Percentiles rank a stretch among this genome's conserved stretches.
Evolutionary conservation across 2,329 filamentous ascomycete species (phyloP).

Genomic region (Sporothrix dimorphospora): DNA sequence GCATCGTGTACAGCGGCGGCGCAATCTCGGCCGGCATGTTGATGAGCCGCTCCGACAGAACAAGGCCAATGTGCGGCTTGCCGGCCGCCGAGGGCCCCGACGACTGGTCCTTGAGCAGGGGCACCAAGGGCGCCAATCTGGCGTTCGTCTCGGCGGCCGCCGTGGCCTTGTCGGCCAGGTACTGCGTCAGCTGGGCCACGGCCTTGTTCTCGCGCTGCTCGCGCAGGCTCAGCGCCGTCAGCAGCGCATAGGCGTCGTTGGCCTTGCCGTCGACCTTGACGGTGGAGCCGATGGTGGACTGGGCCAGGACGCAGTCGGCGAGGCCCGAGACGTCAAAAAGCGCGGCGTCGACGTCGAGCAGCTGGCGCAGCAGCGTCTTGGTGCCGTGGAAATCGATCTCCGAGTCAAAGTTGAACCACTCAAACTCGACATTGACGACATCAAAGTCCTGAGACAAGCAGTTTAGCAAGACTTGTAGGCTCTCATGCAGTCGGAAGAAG

Average conservation of each 20-base stretch:
- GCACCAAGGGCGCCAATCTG: conserved; percentile 58
- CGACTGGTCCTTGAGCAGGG: conserved; percentile 54
- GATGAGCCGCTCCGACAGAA: conserved; percentile 91
- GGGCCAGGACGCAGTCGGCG: conserved; percentile 79
- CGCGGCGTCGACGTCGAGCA: conserved; percentile 85
- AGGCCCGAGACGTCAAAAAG: conserved; percentile 87
- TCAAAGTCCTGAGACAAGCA: conserved; percentile 70
- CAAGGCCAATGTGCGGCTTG: conserved; percentile 68
- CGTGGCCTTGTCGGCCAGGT: conserved; percentile 64
- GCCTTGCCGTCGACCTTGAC: conserved; percentile 97
- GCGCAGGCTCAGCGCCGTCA: conserved; percentile 82
- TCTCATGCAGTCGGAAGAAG: too few species aligned
- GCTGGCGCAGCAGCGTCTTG: conserved; percentile 85
- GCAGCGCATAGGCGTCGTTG: conserved; percentile 87
- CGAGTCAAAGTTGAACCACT: conserved; percentile 95
- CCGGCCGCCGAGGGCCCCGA: conserved; percentile 30
- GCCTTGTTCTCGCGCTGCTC: conserved; percentile 76
- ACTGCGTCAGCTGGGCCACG: conserved; percentile 70
- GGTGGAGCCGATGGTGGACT: conserved; percentile 86
- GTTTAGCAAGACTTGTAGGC: conserved; percentile 30
- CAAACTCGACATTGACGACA: conserved; percentile 93
- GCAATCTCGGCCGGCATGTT: conserved; percentile 95
- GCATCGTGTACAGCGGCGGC: conserved; percentile 93
- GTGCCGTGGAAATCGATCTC: conserved; percentile 93
- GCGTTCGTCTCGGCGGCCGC: conserved; percentile 42